Conservation (phyloP, 345 rosid species). For the Cochlearia excelsa region DNA sequence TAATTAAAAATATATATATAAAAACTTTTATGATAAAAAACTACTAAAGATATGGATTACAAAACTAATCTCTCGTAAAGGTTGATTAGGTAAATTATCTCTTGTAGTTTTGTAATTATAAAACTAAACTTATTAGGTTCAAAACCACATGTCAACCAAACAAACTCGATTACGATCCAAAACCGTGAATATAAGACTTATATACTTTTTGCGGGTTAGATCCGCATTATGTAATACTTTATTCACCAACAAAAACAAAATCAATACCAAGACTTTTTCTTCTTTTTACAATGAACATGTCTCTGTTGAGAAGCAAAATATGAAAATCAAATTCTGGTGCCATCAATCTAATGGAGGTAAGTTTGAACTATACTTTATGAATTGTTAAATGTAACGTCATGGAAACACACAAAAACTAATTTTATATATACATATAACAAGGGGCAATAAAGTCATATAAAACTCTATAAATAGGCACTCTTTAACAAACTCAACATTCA, state of each 20-base stretch:
- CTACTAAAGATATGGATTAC: too few species aligned
- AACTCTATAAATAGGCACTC: slow-evolving; percentile 25
- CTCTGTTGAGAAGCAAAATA: not conserved
- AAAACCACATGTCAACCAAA: too few species aligned
- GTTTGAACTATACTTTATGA: slow-evolving; percentile 14
- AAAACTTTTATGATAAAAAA: too few species aligned
- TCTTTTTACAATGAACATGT: not conserved
- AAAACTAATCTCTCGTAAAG: too few species aligned
- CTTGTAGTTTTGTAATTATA: too few species aligned
- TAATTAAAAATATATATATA: too few species aligned
- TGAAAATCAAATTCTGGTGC: slow-evolving; percentile 3
- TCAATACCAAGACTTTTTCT: too few species aligned
- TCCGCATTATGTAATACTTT: not conserved
- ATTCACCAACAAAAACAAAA: not conserved
- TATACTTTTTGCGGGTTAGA: too few species aligned
- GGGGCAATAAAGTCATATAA: not conserved
- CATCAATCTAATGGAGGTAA: slow-evolving; percentile 7
- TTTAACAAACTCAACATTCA: slow-evolving; percentile 21
- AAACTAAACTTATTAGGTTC: too few species aligned
- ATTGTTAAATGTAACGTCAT: slow-evolving; percentile 19
- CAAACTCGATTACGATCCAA: too few species aligned
- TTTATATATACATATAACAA: slow-evolving; percentile 2
- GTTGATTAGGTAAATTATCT: too few species aligned
- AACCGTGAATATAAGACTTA: too few species aligned
- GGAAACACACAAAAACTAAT: slow-evolving; percentile 9